Evolutionary conservation across 192 early-diverging fungal species (phyloP).

Genomic region (Pilobolus umbonatus): DNA sequence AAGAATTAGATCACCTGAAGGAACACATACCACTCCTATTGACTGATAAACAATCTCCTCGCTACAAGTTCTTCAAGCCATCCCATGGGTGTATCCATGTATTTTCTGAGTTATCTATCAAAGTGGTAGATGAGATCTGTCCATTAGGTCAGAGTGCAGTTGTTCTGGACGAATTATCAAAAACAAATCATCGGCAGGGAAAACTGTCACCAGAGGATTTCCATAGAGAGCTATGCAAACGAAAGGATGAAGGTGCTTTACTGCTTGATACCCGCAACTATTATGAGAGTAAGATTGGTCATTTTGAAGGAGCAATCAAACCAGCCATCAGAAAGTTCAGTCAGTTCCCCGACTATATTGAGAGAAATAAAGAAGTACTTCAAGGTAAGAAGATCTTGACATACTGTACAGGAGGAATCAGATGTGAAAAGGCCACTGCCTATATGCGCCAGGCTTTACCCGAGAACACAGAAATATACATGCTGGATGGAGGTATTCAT

Average conservation of each 20-base stretch:
- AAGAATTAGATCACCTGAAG: background rate
- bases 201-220: constrained; percentile 49
- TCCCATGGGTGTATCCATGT: constrained; percentile 56
- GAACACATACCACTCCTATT: background rate
- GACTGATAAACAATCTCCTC: background rate
- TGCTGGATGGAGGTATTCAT: constrained; percentile 70
- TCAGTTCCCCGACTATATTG: constrained; percentile 53
- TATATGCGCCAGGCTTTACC: constrained; percentile 45
- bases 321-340: constrained; percentile 66
- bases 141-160: constrained; percentile 48
- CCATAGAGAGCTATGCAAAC: constrained; percentile 40
- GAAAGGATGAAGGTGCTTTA: constrained; percentile 30
- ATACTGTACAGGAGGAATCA: constrained; percentile 62
- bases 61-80: constrained; percentile 59
- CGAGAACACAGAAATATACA: constrained; percentile 43
- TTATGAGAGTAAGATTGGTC: constrained; percentile 61
- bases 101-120: constrained; percentile 54
- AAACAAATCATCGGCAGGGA: constrained; percentile 26
- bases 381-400: constrained; percentile 56
- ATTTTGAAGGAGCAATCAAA: constrained; percentile 50
- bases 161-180: constrained; percentile 11
- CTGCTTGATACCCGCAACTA: constrained; percentile 64
- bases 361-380: constrained; percentile 36
- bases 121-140: constrained; percentile 61
- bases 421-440: constrained; percentile 56